phyloP scores from a whole-genome alignment of 768 basidiomycete species.

The Punctularia strigosozonata region DNA sequence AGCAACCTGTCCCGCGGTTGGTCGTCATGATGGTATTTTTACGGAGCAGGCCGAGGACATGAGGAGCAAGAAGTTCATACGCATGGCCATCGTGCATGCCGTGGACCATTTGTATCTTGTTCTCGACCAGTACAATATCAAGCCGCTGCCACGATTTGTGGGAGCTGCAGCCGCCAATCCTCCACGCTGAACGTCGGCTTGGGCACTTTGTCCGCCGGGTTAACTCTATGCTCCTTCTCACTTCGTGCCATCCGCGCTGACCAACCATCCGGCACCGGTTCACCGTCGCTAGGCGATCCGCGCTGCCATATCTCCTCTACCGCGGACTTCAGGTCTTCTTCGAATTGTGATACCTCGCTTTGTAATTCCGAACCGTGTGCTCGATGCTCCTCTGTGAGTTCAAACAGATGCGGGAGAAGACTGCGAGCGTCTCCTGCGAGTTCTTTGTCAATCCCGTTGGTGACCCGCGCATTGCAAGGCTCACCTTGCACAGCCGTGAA shows the following conservation, averaged over 20 bases:
- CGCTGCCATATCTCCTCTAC: conserved; percentile 61
- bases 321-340: conserved; percentile 39
- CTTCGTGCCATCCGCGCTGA: conserved; percentile 16
- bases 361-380: conserved; percentile 60
- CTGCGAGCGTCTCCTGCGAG: conserved; percentile 49
- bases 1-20: no score
- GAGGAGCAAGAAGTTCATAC: no score
- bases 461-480: conserved; percentile 8
- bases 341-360: conserved; percentile 41
- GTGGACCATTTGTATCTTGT: no score
- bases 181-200: conserved; percentile 14
- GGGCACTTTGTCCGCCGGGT: conserved; percentile 16
- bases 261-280: conserved; percentile 10
- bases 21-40: no score
- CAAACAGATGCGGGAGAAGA: conserved; percentile 67
- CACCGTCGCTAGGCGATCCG: conserved; percentile 18
- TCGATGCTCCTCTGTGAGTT: conserved; percentile 56
- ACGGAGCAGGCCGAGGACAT: no score
- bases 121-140: no score
- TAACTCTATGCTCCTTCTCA: conserved; percentile 13
- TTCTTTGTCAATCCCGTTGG: no score
- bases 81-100: no score
- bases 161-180: conserved; percentile 13
- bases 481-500: conserved; percentile 54
- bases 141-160: no score